Percentiles rank a stretch among this genome's conserved stretches.
Evolutionary conservation across 148 eudicot genomes (phyloP).

Genomic region (Hydrangea macrophylla): DNA sequence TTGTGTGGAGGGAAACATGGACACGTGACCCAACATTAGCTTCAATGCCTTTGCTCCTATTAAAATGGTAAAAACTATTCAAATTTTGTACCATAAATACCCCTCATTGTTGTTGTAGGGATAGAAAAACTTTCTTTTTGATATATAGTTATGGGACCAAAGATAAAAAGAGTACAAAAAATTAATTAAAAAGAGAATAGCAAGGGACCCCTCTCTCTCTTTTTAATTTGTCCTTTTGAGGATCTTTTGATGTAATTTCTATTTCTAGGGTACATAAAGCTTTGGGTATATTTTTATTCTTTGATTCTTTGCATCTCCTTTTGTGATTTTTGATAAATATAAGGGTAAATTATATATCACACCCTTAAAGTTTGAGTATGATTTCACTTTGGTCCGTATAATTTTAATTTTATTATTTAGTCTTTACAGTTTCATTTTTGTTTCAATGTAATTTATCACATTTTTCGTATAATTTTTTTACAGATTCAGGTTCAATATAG

Average conservation of each 20-base stretch:
- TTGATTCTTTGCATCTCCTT: not conserved
- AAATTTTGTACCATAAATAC: not conserved
- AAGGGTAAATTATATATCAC: no score
- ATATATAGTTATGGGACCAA: not conserved
- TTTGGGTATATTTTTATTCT: not conserved
- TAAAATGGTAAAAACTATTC: not conserved
- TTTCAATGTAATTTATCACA: no score
- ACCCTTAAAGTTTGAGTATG: no score
- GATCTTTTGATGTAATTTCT: not conserved
- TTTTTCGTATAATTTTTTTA: no score
- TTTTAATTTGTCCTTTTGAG: not conserved
- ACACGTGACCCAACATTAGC: constrained; percentile 10
- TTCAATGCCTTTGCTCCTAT: not conserved
- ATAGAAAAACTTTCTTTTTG: not conserved
- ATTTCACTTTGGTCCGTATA: no score
- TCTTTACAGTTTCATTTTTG: no score
- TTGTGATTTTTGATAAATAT: not conserved
- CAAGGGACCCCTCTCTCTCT: not conserved
- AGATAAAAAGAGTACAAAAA: not conserved
- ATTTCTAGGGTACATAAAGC: no score
- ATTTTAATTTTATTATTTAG: no score
- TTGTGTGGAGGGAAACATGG: constrained; percentile 24
- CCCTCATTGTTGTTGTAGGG: not conserved
- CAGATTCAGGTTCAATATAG: no score
- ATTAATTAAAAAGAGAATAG: not conserved